Conservation (phyloP, 495 filamentous ascomycete species). For the Penicillium psychrofluorescens region DNA sequence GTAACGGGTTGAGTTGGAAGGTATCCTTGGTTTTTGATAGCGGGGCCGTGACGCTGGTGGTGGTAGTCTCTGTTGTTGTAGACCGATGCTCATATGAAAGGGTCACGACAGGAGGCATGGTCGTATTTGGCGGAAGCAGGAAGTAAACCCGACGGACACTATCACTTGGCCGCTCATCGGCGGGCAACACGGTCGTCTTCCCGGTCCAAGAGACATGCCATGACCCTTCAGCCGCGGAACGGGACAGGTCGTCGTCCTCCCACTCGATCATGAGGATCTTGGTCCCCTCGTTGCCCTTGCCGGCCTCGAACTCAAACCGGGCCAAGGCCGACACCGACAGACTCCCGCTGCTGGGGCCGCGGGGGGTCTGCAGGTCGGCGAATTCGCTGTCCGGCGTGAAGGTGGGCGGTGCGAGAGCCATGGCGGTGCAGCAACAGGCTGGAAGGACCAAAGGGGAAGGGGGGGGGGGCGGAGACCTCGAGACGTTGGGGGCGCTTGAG, state of each 20-base stretch:
- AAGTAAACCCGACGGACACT: constrained; percentile 63
- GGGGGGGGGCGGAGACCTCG: neutral
- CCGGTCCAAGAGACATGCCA: constrained; percentile 77
- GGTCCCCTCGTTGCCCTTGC: constrained; percentile 69
- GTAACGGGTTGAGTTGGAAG: constrained; percentile 61
- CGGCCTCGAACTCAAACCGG: constrained; percentile 79
- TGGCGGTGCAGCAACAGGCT: neutral
- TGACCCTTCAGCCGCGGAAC: constrained; percentile 23
- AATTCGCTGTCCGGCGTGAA: constrained; percentile 35
- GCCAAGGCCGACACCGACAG: constrained; percentile 51
- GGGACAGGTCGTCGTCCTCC: constrained; percentile 50
- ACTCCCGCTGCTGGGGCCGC: constrained; percentile 6
- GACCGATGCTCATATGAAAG: constrained; percentile 44
- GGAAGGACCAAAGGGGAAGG: neutral
- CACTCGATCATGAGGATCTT: constrained; percentile 84
- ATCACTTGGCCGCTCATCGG: constrained; percentile 49
- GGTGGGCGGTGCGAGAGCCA: constrained; percentile 16
- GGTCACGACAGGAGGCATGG: constrained; percentile 61
- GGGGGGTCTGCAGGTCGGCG: constrained; percentile 25
- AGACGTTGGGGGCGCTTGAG: constrained; percentile 4
- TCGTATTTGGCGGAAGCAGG: constrained; percentile 57
- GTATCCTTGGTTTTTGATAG: constrained; percentile 11
- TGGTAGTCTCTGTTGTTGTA: constrained; percentile 4
- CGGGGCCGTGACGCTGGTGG: neutral
- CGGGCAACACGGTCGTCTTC: constrained; percentile 58